Evolutionary conservation across 305 asterid genomes (phyloP).

Genomic region (Fraxinus velutina): DNA sequence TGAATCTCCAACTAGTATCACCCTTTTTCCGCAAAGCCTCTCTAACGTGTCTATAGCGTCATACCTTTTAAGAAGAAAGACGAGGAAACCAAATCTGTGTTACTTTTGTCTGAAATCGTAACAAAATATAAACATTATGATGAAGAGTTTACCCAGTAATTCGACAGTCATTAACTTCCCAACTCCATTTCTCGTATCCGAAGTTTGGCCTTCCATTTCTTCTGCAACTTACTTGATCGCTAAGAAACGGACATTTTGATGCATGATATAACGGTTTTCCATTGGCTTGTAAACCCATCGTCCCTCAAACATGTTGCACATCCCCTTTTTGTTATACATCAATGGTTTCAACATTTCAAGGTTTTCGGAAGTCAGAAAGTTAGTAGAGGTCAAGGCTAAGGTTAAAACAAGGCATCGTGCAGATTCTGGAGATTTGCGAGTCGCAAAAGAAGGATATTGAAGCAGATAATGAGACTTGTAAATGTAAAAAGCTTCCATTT

Average conservation of each 20-base stretch:
- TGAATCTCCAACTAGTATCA: constrained; percentile 24
- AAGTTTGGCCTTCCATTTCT: constrained; percentile 25
- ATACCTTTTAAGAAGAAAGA: neutral
- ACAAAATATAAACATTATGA: neutral
- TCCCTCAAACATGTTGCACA: constrained; percentile 21
- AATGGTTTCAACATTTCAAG: neutral
- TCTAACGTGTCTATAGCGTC: constrained; percentile 22
- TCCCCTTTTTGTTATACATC: neutral
- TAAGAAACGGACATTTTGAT: constrained; percentile 20
- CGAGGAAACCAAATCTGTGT: neutral
- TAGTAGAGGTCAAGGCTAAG: neutral
- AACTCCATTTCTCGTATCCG: constrained; percentile 22
- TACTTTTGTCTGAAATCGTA: neutral
- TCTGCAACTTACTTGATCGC: constrained; percentile 27
- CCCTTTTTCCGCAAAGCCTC: constrained; percentile 23
- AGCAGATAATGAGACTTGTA: neutral
- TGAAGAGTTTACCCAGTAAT: constrained; percentile 13
- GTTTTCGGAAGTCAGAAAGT: neutral
- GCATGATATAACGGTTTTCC: constrained; percentile 16
- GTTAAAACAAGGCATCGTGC: neutral
- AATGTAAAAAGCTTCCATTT: neutral
- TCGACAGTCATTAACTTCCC: constrained; percentile 25
- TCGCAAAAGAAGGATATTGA: neutral
- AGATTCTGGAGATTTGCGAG: neutral
- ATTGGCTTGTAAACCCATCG: constrained; percentile 20